Evolutionary conservation across 2,329 filamentous ascomycete genomes (phyloP).

Genomic region (Zymoseptoria tritici): DNA sequence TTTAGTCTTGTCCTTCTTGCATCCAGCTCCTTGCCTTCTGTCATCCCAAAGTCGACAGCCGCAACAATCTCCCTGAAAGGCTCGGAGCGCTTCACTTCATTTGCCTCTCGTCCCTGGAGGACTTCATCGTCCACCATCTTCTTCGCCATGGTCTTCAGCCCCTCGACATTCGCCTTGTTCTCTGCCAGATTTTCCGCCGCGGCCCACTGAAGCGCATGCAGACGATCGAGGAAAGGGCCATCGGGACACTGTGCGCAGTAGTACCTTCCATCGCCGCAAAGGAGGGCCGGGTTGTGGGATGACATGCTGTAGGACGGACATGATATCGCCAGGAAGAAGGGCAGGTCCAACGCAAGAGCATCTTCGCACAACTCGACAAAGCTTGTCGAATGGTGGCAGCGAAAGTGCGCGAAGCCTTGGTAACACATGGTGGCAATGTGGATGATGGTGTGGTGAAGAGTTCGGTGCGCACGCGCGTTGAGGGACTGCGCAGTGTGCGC

Average conservation of each 20-base stretch:
- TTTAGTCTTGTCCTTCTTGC: not conserved
- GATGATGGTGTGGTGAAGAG: not conserved
- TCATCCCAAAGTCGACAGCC: not conserved
- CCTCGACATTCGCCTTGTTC: not conserved
- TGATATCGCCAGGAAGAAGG: conserved; percentile 13
- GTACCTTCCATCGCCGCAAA: conserved; percentile 12
- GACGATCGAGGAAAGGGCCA: conserved; percentile 8
- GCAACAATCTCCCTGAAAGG: not conserved
- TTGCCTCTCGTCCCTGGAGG: not conserved
- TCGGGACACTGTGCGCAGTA: conserved; percentile 12
- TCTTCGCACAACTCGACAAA: conserved; percentile 10
- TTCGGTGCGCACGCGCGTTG: not conserved
- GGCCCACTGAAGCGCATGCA: conserved; percentile 2
- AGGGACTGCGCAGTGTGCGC: not conserved
- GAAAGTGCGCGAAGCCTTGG: conserved; percentile 15
- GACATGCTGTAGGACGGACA: conserved; percentile 13
- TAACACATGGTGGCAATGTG: conserved; percentile 21
- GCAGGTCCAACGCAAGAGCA: conserved; percentile 11
- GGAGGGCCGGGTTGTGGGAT: not conserved
- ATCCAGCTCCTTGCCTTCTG: not conserved
- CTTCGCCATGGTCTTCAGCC: not conserved
- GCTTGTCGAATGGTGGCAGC: conserved; percentile 21
- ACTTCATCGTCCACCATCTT: not conserved
- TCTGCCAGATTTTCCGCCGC: not conserved
- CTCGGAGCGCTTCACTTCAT: not conserved